phyloP scores from a whole-genome alignment of 1,139 yeast genomes.

The Debaryomyces singareniensis region DNA sequence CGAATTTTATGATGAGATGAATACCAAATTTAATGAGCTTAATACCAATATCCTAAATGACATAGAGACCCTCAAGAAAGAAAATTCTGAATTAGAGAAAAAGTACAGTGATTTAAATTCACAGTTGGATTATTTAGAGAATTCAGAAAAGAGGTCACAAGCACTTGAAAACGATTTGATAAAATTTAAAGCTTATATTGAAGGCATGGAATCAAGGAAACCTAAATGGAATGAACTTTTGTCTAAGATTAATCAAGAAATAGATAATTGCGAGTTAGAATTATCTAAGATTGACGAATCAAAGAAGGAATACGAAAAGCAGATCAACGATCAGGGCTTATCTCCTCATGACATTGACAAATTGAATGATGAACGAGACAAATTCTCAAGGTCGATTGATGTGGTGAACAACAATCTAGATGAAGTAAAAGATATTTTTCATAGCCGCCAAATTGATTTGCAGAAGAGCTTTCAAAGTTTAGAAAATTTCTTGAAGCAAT shows the following conservation, averaged over 20 bases:
- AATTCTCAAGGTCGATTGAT: conserved; percentile 52
- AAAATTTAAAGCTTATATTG: conserved; percentile 67
- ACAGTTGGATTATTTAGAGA: conserved; percentile 25
- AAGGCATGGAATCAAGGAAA: conserved; percentile 58
- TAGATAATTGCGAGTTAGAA: conserved; percentile 39
- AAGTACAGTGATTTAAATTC: conserved; percentile 18
- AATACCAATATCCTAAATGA: conserved; percentile 30
- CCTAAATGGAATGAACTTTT: conserved; percentile 57
- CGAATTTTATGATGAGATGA: conserved; percentile 50
- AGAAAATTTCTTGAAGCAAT: conserved; percentile 46
- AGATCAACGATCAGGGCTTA: conserved; percentile 50
- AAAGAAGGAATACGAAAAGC: conserved; percentile 38
- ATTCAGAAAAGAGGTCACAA: conserved; percentile 49
- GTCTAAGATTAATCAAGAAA: conserved; percentile 50
- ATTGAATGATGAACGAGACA: conserved; percentile 56
- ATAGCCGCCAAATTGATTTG: conserved; percentile 42
- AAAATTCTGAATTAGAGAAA: conserved; percentile 34
- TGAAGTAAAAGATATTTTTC: conserved; percentile 25
- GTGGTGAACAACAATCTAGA: conserved; percentile 37
- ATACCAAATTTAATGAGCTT: conserved; percentile 40
- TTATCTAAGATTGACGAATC: conserved; percentile 38
- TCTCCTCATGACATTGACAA: conserved; percentile 58
- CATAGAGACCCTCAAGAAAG: conserved; percentile 35
- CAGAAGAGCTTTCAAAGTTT: conserved; percentile 44
- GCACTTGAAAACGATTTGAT: conserved; percentile 68